phyloP scores from a whole-genome alignment of 306 rosid genomes.

The Potentilla sterilis region DNA sequence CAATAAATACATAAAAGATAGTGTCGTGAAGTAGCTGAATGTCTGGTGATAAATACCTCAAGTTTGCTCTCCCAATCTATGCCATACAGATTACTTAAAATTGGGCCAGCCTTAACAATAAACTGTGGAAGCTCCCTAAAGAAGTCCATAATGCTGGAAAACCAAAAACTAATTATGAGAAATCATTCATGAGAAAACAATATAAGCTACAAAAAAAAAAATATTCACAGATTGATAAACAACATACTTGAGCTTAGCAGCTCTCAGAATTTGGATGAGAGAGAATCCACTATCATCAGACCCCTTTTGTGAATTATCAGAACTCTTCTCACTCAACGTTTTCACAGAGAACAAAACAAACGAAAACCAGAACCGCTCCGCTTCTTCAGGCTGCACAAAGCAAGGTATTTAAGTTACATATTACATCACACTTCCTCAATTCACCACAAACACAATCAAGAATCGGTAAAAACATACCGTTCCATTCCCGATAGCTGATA shows the following conservation, averaged over 20 bases:
- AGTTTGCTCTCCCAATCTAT: slow-evolving; percentile 92
- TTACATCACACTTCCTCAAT: not conserved
- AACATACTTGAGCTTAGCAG: slow-evolving; percentile 76
- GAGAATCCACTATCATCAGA: slow-evolving; percentile 47
- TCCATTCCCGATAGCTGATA: slow-evolving; percentile 67
- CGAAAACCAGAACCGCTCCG: slow-evolving; percentile 82
- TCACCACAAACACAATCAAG: not conserved
- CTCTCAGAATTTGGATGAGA: slow-evolving; percentile 76
- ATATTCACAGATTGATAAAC: slow-evolving; percentile 12
- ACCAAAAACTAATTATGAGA: not conserved
- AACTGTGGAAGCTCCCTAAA: slow-evolving; percentile 96
- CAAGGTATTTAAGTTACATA: slow-evolving; percentile 10
- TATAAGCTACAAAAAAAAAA: slow-evolving; percentile 14
- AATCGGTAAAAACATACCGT: slow-evolving; percentile 36
- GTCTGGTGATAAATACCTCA: slow-evolving; percentile 51
- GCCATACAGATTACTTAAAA: slow-evolving; percentile 65
- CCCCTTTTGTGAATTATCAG: slow-evolving; percentile 35
- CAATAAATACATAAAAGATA: not conserved
- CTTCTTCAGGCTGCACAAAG: slow-evolving; percentile 73
- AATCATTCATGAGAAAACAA: slow-evolving; percentile 15
- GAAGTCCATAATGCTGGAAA: slow-evolving; percentile 74
- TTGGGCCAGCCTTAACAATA: slow-evolving; percentile 80
- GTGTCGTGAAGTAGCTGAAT: slow-evolving; percentile 18
- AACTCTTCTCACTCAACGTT: slow-evolving; percentile 50
- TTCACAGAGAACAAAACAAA: slow-evolving; percentile 67